Base-by-base conservation (phyloP, 768 basidiomycete genomes). In the Sporobolomyces roseus region DNA sequence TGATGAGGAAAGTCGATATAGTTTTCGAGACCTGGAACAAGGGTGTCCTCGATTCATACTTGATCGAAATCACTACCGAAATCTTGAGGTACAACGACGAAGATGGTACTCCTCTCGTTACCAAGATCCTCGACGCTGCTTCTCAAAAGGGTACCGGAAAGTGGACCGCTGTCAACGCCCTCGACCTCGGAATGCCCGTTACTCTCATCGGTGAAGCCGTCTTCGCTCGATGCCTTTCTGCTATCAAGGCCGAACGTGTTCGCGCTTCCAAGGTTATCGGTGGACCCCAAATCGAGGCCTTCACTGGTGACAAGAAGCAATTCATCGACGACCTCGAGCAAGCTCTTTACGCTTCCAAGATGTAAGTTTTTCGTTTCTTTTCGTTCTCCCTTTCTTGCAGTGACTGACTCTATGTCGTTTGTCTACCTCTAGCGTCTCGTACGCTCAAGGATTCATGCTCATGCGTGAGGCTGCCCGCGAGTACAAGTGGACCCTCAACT, bases 251-350 rank as follows among this genome's bases (percentile, higher is more conserved):
- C 7, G 96, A 99, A 82, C 93, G 96, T 80, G 81, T 83, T 48
- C 89, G 92, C 56, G 96, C 96, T 52, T 90, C 89, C 85, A 94
- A 91, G 82, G 81, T 85, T 74, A 88, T 98, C 74, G 81, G 86
- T 68, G 96, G 93, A 43, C 96, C 96, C 45, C 87, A 90, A 78
- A 90, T 88, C 78, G 91, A 94, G 79, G 81, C 86, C 29, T 98
- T 98, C 90, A 87, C 87, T 70, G 96, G 94, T 68, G 92, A 97
- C 86, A 98, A 97, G 84, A 84, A 93, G 79, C 89, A 93, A 77
- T 99, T 99, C 82, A 96, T 99, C 79, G 90, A 96, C 78, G 96
- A 99, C 80, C 88, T 99, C 71, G 96, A 98, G 81, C 96, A 98
- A 80, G 96, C 94, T 54, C 84, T 99, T 66, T 99, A 99, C 81